Evolutionary conservation across 257 asterid genomes (phyloP).

Genomic region (Orobanche coerulescens): DNA sequence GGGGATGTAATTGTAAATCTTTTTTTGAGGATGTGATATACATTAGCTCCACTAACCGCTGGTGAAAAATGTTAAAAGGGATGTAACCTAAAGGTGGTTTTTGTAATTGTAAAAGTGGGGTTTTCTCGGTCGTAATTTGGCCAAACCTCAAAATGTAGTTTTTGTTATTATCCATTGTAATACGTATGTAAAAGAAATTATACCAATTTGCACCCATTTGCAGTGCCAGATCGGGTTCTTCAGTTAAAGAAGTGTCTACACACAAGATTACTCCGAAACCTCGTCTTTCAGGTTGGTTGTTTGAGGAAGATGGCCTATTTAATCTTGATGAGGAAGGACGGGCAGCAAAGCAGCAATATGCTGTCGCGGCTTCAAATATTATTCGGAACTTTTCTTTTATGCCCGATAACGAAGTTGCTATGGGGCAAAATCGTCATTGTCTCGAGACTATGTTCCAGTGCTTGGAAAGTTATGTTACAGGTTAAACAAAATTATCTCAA

Average conservation of each 20-base stretch:
- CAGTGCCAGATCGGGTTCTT: slow-evolving; percentile 39
- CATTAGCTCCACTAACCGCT: neutral
- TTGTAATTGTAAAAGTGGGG: neutral
- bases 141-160: no score
- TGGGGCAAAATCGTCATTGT: slow-evolving; percentile 70
- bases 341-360: slow-evolving; percentile 56
- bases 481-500: no score
- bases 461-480: slow-evolving; percentile 51
- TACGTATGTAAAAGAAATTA: neutral
- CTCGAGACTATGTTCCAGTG: slow-evolving; percentile 61
- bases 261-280: slow-evolving; percentile 34
- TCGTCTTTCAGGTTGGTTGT: slow-evolving; percentile 55
- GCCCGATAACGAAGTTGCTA: slow-evolving; percentile 65
- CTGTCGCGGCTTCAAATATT: slow-evolving; percentile 67
- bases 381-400: slow-evolving; percentile 69
- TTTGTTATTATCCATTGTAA: no score
- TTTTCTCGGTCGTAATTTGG: neutral
- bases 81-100: neutral
- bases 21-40: neutral
- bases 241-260: slow-evolving; percentile 37
- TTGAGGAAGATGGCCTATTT: slow-evolving; percentile 65
- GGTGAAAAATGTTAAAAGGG: neutral
- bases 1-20: neutral
- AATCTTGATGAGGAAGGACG: slow-evolving; percentile 61
- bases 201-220: slow-evolving; percentile 8